phyloP scores from a whole-genome alignment of 1,284 basidiomycete genomes.

The Stygiomarasmius scandens region DNA sequence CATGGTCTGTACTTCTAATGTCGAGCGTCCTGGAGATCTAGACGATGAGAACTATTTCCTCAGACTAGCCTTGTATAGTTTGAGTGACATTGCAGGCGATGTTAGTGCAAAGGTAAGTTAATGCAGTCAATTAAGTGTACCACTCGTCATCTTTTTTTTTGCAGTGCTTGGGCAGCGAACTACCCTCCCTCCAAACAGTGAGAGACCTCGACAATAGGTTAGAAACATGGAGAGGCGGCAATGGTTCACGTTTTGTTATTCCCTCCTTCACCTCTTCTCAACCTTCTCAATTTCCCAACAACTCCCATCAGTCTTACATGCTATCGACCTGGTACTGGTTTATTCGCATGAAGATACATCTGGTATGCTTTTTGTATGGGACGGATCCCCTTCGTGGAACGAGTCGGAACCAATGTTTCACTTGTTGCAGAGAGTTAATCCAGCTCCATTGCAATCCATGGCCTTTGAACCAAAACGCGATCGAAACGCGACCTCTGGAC shows the following conservation, averaged over 20 bases:
- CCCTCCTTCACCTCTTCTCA: constrained; percentile 29
- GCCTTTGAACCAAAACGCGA: too few relatives aligned
- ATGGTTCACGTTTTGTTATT: constrained; percentile 21
- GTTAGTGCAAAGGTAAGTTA: constrained; percentile 41
- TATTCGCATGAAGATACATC: constrained; percentile 38
- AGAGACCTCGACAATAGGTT: constrained; percentile 45
- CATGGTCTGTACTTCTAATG: constrained; percentile 41
- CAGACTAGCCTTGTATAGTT: constrained; percentile 38
- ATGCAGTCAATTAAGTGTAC: not conserved
- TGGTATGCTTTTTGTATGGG: constrained; percentile 34
- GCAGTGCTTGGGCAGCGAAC: constrained; percentile 42
- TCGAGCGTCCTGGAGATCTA: constrained; percentile 39
- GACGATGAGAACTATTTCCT: constrained; percentile 39
- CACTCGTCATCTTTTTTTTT: not conserved
- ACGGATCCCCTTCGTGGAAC: constrained; percentile 21
- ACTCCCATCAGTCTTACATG: constrained; percentile 36
- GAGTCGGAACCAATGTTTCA: constrained; percentile 31
- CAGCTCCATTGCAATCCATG: constrained; percentile 40
- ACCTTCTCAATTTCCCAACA: constrained; percentile 24
- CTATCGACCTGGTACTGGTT: constrained; percentile 44
- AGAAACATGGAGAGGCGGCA: constrained; percentile 37
- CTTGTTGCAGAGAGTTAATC: constrained; percentile 36
- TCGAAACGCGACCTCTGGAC: too few relatives aligned
- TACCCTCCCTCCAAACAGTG: constrained; percentile 38
- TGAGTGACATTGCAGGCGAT: constrained; percentile 44